A percentile compares a stretch with the other conserved stretches of the same genome.
phyloP scores from a whole-genome alignment of 148 eudicot genomes.

The Amaranthus cruentus region DNA sequence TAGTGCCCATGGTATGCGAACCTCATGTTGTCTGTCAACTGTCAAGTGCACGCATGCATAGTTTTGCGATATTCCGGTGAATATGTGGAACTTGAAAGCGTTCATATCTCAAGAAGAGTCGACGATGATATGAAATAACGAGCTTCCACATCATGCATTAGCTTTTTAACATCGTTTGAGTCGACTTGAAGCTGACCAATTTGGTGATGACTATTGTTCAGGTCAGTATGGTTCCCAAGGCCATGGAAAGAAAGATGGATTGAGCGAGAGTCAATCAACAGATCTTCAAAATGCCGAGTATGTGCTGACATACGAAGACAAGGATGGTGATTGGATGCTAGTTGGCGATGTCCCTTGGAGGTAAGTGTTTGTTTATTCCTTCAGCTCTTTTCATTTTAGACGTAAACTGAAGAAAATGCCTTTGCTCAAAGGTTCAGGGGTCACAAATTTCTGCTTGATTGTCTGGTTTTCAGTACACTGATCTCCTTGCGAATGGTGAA shows the following conservation, averaged over 20 bases:
- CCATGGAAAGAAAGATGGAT: constrained; percentile 18
- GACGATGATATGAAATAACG: neutral
- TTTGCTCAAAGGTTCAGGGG: neutral
- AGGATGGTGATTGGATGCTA: constrained; percentile 37
- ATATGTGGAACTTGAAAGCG: neutral
- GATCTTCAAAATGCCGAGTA: constrained; percentile 31
- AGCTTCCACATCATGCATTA: neutral
- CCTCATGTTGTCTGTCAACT: neutral
- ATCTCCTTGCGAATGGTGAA: no score
- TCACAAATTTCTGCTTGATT: constrained; percentile 13
- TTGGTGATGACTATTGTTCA: constrained; percentile 17
- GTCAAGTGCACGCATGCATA: neutral
- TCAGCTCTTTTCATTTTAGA: constrained; percentile 19
- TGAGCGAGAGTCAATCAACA: constrained; percentile 16
- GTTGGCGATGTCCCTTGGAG: constrained; percentile 41
- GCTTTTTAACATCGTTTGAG: neutral
- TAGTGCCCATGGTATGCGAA: neutral
- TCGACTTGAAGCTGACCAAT: constrained; percentile 9
- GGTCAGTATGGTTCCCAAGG: constrained; percentile 27
- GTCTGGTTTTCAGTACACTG: neutral
- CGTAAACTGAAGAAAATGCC: constrained; percentile 18
- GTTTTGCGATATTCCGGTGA: neutral
- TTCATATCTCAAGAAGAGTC: neutral
- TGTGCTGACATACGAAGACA: constrained; percentile 39
- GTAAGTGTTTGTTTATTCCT: constrained; percentile 23